phyloP scores from a whole-genome alignment of 78 protist species.

The Dictyostelium citrinum region DNA sequence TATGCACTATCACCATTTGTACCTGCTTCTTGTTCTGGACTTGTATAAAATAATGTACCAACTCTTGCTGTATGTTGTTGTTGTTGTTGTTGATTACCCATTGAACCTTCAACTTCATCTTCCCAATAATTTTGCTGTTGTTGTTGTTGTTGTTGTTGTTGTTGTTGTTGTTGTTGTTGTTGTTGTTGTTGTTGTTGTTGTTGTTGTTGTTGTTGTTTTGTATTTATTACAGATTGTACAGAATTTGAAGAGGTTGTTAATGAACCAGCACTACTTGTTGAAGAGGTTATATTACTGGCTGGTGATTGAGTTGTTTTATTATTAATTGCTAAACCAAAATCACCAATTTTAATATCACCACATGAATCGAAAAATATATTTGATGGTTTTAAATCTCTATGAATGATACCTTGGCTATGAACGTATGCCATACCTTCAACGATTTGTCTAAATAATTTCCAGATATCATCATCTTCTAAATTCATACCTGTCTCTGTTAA shows the following conservation, averaged over 20 bases:
- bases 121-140: background rate
- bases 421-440: conserved; percentile 82
- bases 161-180: background rate
- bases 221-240: background rate
- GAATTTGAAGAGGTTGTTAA: background rate
- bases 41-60: conserved; percentile 71
- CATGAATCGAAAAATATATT: conserved; percentile 75
- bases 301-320: background rate
- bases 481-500: conserved; percentile 59
- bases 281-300: background rate
- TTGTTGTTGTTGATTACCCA: background rate
- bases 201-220: background rate
- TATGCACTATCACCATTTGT: conserved; percentile 66
- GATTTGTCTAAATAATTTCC: conserved; percentile 80
- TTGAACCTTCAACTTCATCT: background rate
- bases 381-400: conserved; percentile 79
- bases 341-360: conserved; percentile 82
- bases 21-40: conserved; percentile 78
- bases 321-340: conserved; percentile 49
- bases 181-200: background rate
- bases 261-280: background rate
- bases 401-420: conserved; percentile 74
- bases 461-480: conserved; percentile 72
- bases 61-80: conserved; percentile 60
- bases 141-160: background rate